A percentile compares a stretch with the other conserved stretches of the same genome.
These are phyloP conservation scores for Fusarium verrucosum DNA, from an alignment of 2,329 filamentous ascomycete species.

Conservation along the genomic window DNA sequence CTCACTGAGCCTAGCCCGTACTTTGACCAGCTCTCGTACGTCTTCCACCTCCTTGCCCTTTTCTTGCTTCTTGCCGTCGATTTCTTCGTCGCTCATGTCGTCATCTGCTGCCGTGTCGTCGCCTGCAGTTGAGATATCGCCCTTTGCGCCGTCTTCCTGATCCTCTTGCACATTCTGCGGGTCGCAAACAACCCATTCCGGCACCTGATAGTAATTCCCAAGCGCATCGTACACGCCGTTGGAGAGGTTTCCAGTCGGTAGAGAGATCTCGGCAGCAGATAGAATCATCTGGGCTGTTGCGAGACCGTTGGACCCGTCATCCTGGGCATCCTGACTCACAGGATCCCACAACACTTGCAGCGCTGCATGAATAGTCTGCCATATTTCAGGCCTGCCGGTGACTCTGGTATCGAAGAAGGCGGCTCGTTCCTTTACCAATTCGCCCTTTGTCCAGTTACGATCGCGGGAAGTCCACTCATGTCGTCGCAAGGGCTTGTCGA, in stretches of 20 bases:
- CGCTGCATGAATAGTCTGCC: constrained; percentile 76
- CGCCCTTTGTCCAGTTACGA: constrained; percentile 73
- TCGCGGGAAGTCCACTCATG: constrained; percentile 72
- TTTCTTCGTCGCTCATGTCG: constrained; percentile 52
- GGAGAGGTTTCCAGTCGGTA: constrained; percentile 76
- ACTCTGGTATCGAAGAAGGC: constrained; percentile 94
- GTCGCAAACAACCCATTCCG: constrained; percentile 74
- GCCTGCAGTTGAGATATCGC: constrained; percentile 50
- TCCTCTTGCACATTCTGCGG: constrained; percentile 64
- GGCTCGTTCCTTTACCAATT: constrained; percentile 74
- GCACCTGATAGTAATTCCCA: constrained; percentile 75
- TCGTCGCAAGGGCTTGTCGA: constrained; percentile 73
- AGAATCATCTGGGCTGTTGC: constrained; percentile 82
- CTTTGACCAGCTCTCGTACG: constrained; percentile 63
- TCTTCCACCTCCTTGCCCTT: constrained; percentile 68
- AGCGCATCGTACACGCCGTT: constrained; percentile 77
- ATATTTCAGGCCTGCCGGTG: constrained; percentile 79
- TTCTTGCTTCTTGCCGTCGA: constrained; percentile 58
- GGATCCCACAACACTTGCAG: constrained; percentile 73
- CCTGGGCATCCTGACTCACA: constrained; percentile 51
- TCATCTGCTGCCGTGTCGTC: constrained; percentile 54
- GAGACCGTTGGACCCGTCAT: constrained; percentile 55
- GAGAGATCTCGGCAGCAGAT: constrained; percentile 77
- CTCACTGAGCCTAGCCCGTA: constrained; percentile 73
- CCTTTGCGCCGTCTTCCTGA: constrained; percentile 39